Evolutionary conservation across 768 basidiomycete genomes (phyloP).

Genomic region (Sporobolomyces pararoseus): DNA sequence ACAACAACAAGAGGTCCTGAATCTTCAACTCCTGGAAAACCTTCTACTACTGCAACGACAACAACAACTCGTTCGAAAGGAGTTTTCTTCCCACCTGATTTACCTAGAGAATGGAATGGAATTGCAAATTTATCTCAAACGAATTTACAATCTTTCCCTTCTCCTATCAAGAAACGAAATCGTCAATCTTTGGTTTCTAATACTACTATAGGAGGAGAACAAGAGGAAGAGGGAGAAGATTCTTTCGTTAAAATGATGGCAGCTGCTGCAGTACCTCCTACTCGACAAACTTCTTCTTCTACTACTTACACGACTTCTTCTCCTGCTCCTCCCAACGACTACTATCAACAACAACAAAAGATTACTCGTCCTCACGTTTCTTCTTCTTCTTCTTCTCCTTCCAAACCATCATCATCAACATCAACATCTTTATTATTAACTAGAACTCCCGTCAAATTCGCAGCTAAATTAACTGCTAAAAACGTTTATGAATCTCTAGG

Average conservation of each 20-base stretch:
- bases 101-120: constrained; percentile 64
- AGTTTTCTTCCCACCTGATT: constrained; percentile 54
- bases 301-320: too few species aligned
- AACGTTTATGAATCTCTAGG: constrained; percentile 60
- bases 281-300: too few species aligned
- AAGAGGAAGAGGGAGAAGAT: constrained; percentile 44
- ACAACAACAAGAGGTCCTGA: too few species aligned
- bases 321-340: too few species aligned
- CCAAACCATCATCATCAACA: neutral
- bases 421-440: constrained; percentile 45
- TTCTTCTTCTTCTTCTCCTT: constrained; percentile 46
- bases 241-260: constrained; percentile 58
- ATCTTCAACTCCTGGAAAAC: constrained; percentile 59
- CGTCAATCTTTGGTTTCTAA: constrained; percentile 49
- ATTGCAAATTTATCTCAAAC: constrained; percentile 66
- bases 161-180: constrained; percentile 56
- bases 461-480: constrained; percentile 64
- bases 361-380: constrained; percentile 37
- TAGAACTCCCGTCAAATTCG: constrained; percentile 68
- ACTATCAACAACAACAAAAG: too few species aligned
- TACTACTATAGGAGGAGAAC: too few species aligned
- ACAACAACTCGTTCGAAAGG: too few species aligned
- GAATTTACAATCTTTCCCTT: constrained; percentile 49
- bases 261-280: too few species aligned
- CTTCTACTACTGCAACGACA: constrained; percentile 44